These are phyloP conservation scores for Exophiala sp. DNA, from an alignment of 2,329 filamentous ascomycete species.

Conservation along the genomic window DNA sequence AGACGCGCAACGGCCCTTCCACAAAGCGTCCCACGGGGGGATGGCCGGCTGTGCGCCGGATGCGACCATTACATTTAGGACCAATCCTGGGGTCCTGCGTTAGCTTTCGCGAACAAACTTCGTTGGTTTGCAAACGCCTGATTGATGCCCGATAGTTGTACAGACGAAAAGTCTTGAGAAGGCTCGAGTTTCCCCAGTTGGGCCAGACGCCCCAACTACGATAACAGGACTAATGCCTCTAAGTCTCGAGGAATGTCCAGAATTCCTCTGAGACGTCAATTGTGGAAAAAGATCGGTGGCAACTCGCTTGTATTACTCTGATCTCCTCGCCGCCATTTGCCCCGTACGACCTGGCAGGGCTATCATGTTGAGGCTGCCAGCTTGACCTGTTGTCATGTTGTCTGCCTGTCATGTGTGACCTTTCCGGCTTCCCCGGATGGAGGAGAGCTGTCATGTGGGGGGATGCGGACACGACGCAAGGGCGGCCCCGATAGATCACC, in stretches of 20 bases:
- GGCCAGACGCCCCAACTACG: no score
- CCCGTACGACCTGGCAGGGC: not conserved
- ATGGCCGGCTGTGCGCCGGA: slow-evolving; percentile 6
- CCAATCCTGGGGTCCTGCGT: not conserved
- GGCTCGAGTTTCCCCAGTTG: no score
- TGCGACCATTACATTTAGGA: slow-evolving; percentile 2
- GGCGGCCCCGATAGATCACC: no score
- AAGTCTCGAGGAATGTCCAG: no score
- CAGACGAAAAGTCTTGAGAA: no score
- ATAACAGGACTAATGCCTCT: no score
- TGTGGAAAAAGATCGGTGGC: not conserved
- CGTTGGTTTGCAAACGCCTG: not conserved
- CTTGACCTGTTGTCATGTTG: not conserved
- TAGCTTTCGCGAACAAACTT: not conserved
- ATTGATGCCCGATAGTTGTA: not conserved
- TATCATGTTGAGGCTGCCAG: not conserved
- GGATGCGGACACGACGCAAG: no score
- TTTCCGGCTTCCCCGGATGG: not conserved
- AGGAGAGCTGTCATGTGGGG: no score
- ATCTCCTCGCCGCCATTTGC: slow-evolving; percentile 11
- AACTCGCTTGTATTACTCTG: slow-evolving; percentile 4
- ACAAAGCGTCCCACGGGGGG: slow-evolving; percentile 5
- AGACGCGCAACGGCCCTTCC: slow-evolving; percentile 4
- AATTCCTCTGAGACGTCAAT: not conserved
- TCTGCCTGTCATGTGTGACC: not conserved